Evolutionary conservation across 148 eudicot genomes (phyloP), one percentile per base, ranked within the genome.

Genomic region (Spergularia marina): DNA sequence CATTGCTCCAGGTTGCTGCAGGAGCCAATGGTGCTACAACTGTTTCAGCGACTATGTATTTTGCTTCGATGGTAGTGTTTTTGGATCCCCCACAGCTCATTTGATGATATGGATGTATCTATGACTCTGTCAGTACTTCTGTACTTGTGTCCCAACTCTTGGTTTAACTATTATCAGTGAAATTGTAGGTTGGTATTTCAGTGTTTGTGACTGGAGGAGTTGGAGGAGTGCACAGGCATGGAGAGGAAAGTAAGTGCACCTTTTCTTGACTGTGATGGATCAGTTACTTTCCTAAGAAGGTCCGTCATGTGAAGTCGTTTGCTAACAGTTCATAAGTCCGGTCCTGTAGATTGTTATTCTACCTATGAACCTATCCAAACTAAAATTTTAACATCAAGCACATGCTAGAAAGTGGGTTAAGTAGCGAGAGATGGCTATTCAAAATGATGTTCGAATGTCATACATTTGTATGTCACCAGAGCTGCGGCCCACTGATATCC

Each of bases 221-320:
- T 61, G 99, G 99, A 20, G 99, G 99, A 82, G 99, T 96, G 51
- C 99, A 96, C 75, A 88, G 94, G 75, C 87, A 88, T 81, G 98
- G 98, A 73, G 95, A 96, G 85, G 86, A 81, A 71, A 88, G 99
- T 95, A 82, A 81, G 85, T 41, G 62, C 34, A 20, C 55, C 51
- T 14, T 71, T 54, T 78, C 40, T 40, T 17, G 65, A 58, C 55
- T 12, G 10, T 72, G 72, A 65, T 6, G 16, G 5, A 59, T 66
- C 72, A 15, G 41, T 69, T 21, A 13, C 58, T 51, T 52, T 69
- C 21, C 58, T 59, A 16, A 36, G 49, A 16, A 25, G 68, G 39
- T 15, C 16, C 36, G 21, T 14, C 13, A 14, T 21, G 36, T 73
- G 30, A 58, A 58, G 54, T 6, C 21, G 63, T 60, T 65, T 59